Evolutionary conservation across 257 asterid species (phyloP).

Genomic region (Fraxinus cuspidata): DNA sequence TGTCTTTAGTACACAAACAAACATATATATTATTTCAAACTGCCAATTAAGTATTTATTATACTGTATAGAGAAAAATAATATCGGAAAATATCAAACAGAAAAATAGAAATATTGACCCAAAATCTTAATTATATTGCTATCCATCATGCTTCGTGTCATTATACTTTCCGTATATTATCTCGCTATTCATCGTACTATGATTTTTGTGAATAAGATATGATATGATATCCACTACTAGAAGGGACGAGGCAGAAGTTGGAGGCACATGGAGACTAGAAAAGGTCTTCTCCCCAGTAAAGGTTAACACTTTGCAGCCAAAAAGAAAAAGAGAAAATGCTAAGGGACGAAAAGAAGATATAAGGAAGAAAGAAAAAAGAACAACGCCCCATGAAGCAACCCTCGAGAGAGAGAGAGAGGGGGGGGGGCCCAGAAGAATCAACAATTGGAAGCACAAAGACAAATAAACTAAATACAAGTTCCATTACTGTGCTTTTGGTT

Average conservation of each 20-base stretch:
- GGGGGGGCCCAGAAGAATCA: neutral
- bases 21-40: too few species aligned
- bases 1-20: constrained; percentile 28
- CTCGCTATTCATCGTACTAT: too few species aligned
- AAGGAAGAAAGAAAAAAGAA: too few species aligned
- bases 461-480: constrained; percentile 22
- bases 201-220: too few species aligned
- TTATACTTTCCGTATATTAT: too few species aligned
- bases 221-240: neutral
- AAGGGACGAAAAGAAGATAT: constrained; percentile 17
- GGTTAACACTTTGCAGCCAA: constrained; percentile 35
- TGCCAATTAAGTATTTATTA: too few species aligned
- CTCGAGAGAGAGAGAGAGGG: too few species aligned
- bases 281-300: constrained; percentile 30
- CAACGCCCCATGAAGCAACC: constrained; percentile 27
- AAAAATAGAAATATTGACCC: too few species aligned
- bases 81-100: too few species aligned
- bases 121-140: too few species aligned
- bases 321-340: constrained; percentile 21
- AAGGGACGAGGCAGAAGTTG: constrained; percentile 21
- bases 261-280: constrained; percentile 33
- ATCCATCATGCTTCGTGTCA: too few species aligned
- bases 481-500: constrained; percentile 21
- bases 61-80: too few species aligned
- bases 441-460: constrained; percentile 9